Conservation (phyloP, 139 green algal genomes). For the Asterochloris erici region DNA sequence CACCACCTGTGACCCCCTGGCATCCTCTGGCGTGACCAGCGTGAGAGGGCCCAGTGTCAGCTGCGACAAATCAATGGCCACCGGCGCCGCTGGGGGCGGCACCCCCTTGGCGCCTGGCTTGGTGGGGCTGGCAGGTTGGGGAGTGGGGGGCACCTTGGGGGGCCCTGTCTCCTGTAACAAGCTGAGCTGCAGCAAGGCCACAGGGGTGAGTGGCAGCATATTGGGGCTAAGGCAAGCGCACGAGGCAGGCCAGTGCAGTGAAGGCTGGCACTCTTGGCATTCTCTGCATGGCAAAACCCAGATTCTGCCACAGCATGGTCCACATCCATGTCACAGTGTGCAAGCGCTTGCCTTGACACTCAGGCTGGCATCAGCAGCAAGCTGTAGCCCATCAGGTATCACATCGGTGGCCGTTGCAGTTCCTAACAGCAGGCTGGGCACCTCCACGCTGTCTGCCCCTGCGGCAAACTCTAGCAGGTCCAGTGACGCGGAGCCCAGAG, state of each 20-base stretch:
- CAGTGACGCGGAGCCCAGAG: background rate
- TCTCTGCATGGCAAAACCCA: background rate
- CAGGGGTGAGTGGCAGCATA: background rate
- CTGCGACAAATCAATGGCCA: background rate
- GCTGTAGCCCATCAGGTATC: background rate
- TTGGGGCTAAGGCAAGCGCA: background rate
- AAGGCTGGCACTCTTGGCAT: background rate
- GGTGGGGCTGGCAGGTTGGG: background rate
- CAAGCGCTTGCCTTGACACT: constrained; percentile 4
- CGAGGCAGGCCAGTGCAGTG: background rate
- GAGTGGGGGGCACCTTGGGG: background rate
- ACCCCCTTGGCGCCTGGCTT: background rate
- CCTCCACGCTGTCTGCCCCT: background rate
- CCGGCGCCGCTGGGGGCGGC: background rate
- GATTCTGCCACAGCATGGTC: background rate
- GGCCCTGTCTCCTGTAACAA: background rate
- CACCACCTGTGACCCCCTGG: constrained; percentile 6
- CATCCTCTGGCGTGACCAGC: constrained; percentile 4
- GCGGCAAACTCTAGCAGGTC: background rate
- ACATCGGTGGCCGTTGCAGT: too few relatives aligned
- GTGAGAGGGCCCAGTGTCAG: background rate
- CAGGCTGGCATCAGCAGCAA: background rate
- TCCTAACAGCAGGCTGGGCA: background rate
- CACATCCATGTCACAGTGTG: too few relatives aligned
- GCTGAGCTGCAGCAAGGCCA: background rate